Percentiles rank a stretch among this genome's conserved stretches.
Conservation (phyloP, 2,329 filamentous ascomycete species). For the Tolypocladium guangdongense region DNA sequence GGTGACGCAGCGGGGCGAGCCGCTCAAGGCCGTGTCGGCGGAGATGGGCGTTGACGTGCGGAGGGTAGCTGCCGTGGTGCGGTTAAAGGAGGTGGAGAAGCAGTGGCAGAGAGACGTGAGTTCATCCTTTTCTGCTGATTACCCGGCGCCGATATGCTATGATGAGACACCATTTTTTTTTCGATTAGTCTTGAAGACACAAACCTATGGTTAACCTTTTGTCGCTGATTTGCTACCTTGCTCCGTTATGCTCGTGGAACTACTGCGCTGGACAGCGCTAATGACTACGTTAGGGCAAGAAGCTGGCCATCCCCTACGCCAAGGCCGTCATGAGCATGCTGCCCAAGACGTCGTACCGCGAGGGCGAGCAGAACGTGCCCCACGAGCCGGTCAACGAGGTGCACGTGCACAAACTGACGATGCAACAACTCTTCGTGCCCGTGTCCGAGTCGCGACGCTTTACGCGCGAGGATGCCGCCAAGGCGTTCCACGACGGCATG, state of each 20-base stretch:
- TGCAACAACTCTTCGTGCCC: constrained; percentile 54
- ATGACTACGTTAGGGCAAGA: constrained; percentile 51
- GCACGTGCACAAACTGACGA: constrained; percentile 48
- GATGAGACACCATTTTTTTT: constrained; percentile 58
- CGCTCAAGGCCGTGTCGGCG: constrained; percentile 66
- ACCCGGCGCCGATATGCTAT: constrained; percentile 33
- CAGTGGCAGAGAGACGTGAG: constrained; percentile 67
- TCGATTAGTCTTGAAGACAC: constrained; percentile 99
- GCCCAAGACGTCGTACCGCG: constrained; percentile 52
- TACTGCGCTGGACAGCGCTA: constrained; percentile 1
- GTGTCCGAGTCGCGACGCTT: constrained; percentile 52
- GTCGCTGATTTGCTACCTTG: constrained; percentile 11
- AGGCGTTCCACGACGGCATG: constrained; percentile 49
- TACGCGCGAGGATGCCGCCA: constrained; percentile 54
- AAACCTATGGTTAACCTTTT: constrained; percentile 63
- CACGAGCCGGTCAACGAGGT: constrained; percentile 56
- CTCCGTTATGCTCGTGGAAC: background rate
- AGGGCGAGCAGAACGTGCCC: constrained; percentile 31
- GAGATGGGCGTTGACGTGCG: constrained; percentile 71
- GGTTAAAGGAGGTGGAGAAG: constrained; percentile 79
- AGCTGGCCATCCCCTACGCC: constrained; percentile 64
- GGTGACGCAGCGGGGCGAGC: constrained; percentile 53
- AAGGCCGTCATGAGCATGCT: constrained; percentile 71
- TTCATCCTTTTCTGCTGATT: constrained; percentile 9
- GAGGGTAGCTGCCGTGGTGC: constrained; percentile 73